phyloP scores from a whole-genome alignment of 768 basidiomycete species.

The Boletus vinaceobasis region DNA sequence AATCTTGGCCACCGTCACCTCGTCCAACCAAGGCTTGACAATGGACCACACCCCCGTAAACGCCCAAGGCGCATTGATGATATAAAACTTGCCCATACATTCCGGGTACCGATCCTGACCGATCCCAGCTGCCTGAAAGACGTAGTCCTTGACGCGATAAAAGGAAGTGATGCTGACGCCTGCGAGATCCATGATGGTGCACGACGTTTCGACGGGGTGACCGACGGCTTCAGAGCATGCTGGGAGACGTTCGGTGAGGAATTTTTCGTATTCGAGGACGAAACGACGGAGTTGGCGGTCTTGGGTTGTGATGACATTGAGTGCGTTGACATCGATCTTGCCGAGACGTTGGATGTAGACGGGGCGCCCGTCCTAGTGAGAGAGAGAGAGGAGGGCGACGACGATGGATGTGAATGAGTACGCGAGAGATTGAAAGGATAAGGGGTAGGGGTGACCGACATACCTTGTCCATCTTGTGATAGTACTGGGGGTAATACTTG shows the following conservation, averaged over 20 bases:
- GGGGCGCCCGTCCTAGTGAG: conserved; percentile 81
- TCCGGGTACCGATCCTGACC: conserved; percentile 93
- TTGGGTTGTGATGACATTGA: conserved; percentile 77
- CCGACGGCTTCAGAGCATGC: conserved; percentile 69
- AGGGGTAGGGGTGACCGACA: neutral
- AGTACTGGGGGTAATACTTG: conserved; percentile 93
- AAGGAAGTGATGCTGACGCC: conserved; percentile 71
- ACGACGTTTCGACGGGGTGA: conserved; percentile 92
- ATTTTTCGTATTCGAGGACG: conserved; percentile 92
- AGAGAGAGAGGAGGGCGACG: neutral
- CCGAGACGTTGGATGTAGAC: conserved; percentile 94
- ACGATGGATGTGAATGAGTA: neutral
- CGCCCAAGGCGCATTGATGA: conserved; percentile 94
- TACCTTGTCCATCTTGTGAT: conserved; percentile 95
- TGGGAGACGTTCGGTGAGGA: conserved; percentile 74
- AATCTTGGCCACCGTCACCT: conserved; percentile 94
- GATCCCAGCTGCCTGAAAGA: conserved; percentile 67
- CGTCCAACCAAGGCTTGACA: conserved; percentile 92
- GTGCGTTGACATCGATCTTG: conserved; percentile 78
- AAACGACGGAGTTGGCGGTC: conserved; percentile 88
- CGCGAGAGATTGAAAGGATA: too few species aligned
- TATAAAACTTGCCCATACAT: conserved; percentile 97
- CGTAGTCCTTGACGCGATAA: conserved; percentile 91
- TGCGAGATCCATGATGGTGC: conserved; percentile 93
- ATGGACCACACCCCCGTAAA: conserved; percentile 87